phyloP scores from a whole-genome alignment of 345 rosid species.

The Dipteronia dyeriana region DNA sequence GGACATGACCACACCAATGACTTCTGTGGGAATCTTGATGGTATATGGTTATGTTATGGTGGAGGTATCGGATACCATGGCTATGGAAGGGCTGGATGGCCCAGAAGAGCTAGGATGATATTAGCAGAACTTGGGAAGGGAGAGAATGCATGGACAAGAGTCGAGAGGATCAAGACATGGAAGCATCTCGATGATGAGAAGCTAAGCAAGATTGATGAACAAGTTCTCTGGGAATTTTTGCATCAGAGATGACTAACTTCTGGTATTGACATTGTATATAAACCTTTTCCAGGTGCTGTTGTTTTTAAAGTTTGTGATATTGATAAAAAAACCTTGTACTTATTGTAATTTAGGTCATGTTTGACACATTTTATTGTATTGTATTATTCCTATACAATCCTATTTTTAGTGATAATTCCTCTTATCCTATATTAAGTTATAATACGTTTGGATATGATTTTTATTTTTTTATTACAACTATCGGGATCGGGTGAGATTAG shows the following conservation, averaged over 20 bases:
- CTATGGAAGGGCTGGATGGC: slow-evolving; percentile 74
- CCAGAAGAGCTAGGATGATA: slow-evolving; percentile 75
- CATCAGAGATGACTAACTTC: not conserved
- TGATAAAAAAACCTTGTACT: no score
- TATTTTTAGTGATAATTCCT: no score
- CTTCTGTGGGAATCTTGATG: slow-evolving; percentile 76
- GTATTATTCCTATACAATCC: no score
- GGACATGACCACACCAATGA: slow-evolving; percentile 92
- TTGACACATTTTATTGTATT: no score
- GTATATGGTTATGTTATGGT: slow-evolving; percentile 91
- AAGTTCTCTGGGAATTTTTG: slow-evolving; percentile 49
- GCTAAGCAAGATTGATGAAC: slow-evolving; percentile 73
- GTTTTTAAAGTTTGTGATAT: not conserved
- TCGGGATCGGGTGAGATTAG: no score
- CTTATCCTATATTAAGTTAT: no score
- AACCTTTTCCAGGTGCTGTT: not conserved
- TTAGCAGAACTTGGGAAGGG: slow-evolving; percentile 62
- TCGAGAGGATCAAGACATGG: slow-evolving; percentile 70
- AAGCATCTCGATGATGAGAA: slow-evolving; percentile 74
- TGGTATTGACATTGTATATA: not conserved
- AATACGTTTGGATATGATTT: no score
- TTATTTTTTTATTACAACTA: no score
- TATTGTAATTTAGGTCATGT: not conserved
- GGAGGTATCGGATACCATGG: slow-evolving; percentile 97
- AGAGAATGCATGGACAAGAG: slow-evolving; percentile 54